phyloP scores from a whole-genome alignment of 768 basidiomycete genomes.

The Termitomyces eurrhizus region DNA sequence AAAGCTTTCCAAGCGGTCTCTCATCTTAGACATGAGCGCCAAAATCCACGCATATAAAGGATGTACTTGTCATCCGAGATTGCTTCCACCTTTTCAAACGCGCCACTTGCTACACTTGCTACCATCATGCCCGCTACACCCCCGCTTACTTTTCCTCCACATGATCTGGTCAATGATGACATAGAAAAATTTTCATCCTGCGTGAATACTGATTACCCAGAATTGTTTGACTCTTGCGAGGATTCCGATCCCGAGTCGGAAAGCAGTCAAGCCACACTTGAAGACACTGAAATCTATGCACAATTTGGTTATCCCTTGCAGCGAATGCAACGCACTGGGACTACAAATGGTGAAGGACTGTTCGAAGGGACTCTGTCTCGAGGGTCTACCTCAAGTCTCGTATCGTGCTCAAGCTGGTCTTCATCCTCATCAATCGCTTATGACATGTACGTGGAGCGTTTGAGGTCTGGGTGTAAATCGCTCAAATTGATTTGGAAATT shows the following conservation, averaged over 20 bases:
- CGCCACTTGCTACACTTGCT: neutral
- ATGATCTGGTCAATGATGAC: neutral
- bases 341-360: constrained; percentile 20
- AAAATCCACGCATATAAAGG: constrained; percentile 1
- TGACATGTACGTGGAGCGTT: constrained; percentile 22
- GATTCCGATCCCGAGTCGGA: constrained; percentile 17
- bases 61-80: constrained; percentile 1
- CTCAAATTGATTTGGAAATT: neutral
- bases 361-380: constrained; percentile 15
- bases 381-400: constrained; percentile 16
- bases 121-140: constrained; percentile 2
- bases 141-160: neutral
- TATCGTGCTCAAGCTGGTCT: constrained; percentile 23
- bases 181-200: neutral
- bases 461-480: neutral
- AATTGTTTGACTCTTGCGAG: constrained; percentile 20
- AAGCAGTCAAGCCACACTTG: constrained; percentile 29
- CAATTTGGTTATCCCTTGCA: constrained; percentile 31
- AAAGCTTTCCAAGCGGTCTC: neutral
- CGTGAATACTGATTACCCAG: constrained; percentile 13
- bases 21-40: constrained; percentile 10
- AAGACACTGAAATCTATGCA: constrained; percentile 19
- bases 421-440: constrained; percentile 26
- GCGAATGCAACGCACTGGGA: constrained; percentile 28
- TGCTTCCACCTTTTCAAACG: neutral